These are phyloP conservation scores for Cyberlindnera galapagoensis DNA, from an alignment of 805 yeast genomes.

Conservation along the genomic window DNA sequence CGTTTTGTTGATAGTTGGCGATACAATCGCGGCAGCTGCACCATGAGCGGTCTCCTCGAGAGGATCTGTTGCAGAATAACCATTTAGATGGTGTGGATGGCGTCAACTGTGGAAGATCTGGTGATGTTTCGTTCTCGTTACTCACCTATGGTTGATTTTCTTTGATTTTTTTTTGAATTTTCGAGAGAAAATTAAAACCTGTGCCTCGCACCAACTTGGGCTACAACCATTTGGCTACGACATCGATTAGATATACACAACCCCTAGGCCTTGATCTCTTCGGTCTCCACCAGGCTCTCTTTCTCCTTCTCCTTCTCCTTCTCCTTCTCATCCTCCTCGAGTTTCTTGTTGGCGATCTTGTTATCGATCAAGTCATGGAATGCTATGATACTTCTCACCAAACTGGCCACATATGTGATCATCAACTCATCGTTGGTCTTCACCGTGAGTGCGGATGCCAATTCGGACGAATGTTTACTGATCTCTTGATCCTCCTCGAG, in stretches of 20 bases:
- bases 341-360: conserved; percentile 73
- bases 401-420: conserved; percentile 83
- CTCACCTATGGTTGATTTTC: too few relatives aligned
- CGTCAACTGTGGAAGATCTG: too few relatives aligned
- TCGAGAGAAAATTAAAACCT: too few relatives aligned
- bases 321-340: conserved; percentile 23
- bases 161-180: too few relatives aligned
- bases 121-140: too few relatives aligned
- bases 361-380: conserved; percentile 96
- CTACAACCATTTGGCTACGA: too few relatives aligned
- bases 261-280: conserved; percentile 6
- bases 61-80: not conserved
- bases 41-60: not conserved
- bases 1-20: too few relatives aligned
- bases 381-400: conserved; percentile 91
- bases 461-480: conserved; percentile 39
- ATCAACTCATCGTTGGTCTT: conserved; percentile 95
- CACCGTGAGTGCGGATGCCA: conserved; percentile 77
- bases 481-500: conserved; percentile 29
- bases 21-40: not conserved
- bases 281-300: conserved; percentile 6
- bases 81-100: too few relatives aligned
- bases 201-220: too few relatives aligned
- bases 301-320: conserved; percentile 4
- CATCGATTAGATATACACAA: too few relatives aligned